Percentiles rank a stretch among this genome's conserved stretches.
Evolutionary conservation across 2,329 filamentous ascomycete genomes (phyloP).

Genomic region (Penicillium frequentans): DNA sequence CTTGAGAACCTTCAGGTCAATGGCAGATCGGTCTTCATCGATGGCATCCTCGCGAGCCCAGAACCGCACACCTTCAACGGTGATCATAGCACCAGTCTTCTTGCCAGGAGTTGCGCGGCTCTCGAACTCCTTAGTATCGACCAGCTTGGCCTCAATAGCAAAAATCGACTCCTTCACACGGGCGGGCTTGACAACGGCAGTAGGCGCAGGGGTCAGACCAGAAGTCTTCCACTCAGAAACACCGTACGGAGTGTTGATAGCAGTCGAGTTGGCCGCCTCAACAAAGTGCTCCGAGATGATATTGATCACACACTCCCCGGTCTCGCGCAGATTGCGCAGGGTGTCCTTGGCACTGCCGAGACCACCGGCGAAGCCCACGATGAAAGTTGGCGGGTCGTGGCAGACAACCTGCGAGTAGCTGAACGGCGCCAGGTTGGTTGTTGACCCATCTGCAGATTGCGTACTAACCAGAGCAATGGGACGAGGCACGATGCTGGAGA

Average conservation of each 20-base stretch:
- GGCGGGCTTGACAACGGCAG: constrained; percentile 65
- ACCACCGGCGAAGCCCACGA: constrained; percentile 60
- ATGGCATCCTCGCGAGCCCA: constrained; percentile 89
- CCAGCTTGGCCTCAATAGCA: constrained; percentile 75
- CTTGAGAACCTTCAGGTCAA: constrained; percentile 74
- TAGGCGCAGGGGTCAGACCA: constrained; percentile 70
- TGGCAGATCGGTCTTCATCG: constrained; percentile 70
- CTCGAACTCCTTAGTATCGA: constrained; percentile 75
- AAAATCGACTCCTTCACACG: constrained; percentile 82
- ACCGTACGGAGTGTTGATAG: constrained; percentile 75
- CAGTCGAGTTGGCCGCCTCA: constrained; percentile 83
- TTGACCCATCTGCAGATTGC: constrained; percentile 59
- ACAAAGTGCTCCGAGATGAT: constrained; percentile 81
- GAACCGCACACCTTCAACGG: constrained; percentile 82
- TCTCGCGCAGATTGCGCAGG: constrained; percentile 70
- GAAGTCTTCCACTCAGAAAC: constrained; percentile 76
- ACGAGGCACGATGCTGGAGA: constrained; percentile 77
- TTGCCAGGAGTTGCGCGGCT: constrained; percentile 68
- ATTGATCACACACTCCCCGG: constrained; percentile 78
- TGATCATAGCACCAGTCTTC: constrained; percentile 70
- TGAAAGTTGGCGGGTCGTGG: constrained; percentile 85
- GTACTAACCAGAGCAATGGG: constrained; percentile 70
- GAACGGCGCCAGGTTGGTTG: constrained; percentile 81
- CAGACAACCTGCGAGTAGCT: constrained; percentile 81
- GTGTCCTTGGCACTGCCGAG: constrained; percentile 71